phyloP scores from a whole-genome alignment of 495 filamentous ascomycete species.

The Tuber magnatum region DNA sequence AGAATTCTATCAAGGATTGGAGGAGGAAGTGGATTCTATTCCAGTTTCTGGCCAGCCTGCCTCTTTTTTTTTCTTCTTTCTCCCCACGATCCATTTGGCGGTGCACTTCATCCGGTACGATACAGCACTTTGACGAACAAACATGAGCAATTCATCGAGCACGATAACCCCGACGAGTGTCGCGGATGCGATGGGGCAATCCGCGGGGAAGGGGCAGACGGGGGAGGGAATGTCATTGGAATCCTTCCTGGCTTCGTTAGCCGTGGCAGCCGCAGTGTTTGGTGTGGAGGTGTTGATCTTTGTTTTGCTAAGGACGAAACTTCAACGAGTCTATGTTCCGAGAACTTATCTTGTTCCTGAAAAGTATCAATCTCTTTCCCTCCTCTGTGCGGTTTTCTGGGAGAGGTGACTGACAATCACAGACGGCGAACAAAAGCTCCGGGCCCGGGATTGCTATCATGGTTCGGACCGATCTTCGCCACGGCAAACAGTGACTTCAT shows the following conservation, averaged over 20 bases:
- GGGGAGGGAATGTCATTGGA: conserved; percentile 52
- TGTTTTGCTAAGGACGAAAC: conserved; percentile 64
- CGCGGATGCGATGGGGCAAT: conserved; percentile 1
- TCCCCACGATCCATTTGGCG: background rate
- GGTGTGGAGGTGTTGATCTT: conserved; percentile 71
- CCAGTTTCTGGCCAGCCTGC: background rate
- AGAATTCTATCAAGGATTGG: background rate
- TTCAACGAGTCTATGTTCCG: conserved; percentile 85
- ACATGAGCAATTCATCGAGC: conserved; percentile 4
- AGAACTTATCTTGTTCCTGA: conserved; percentile 88
- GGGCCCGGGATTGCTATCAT: conserved; percentile 32
- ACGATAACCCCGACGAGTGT: conserved; percentile 1
- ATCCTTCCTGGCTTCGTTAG: conserved; percentile 70
- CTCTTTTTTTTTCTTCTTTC: background rate
- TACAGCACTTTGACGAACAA: background rate
- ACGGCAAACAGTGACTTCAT: conserved; percentile 71
- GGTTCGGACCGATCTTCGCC: conserved; percentile 52
- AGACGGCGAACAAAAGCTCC: conserved; percentile 38
- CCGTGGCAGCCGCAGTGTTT: conserved; percentile 64
- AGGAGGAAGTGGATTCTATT: background rate
- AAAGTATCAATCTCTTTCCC: conserved; percentile 62
- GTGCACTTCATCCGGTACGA: background rate
- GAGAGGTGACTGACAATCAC: conserved; percentile 5
- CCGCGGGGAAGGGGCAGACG: conserved; percentile 43
- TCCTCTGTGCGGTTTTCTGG: background rate